These are phyloP conservation scores for Neostapfia colusana DNA, from an alignment of 176 grass and related monocot genomes.

Conservation along the genomic window DNA sequence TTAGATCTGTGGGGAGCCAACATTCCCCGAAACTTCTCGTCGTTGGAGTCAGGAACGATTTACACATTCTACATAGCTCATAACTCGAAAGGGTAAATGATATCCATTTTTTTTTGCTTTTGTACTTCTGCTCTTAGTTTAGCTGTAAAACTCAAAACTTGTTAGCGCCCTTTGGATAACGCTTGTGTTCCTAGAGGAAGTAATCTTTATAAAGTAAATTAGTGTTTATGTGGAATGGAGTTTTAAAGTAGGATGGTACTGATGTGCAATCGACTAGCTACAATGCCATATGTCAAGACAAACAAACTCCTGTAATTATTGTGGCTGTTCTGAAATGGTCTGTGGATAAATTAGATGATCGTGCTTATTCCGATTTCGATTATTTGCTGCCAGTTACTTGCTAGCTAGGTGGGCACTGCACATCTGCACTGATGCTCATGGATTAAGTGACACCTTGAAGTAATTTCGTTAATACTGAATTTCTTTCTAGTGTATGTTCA, in stretches of 20 bases:
- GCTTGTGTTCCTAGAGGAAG: neutral
- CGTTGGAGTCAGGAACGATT: neutral
- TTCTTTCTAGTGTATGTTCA: neutral
- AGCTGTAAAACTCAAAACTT: neutral
- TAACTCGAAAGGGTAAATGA: neutral
- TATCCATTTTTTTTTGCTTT: neutral
- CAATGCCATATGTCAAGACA: neutral
- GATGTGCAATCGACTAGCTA: neutral
- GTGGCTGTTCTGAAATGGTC: neutral
- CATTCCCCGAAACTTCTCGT: neutral
- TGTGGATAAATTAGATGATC: neutral
- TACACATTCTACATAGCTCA: neutral
- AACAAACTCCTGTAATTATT: neutral
- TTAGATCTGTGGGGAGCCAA: constrained; percentile 20
- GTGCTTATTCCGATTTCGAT: neutral
- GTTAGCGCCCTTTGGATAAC: neutral
- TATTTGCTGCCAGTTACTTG: neutral
- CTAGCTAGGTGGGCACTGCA: neutral
- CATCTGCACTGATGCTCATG: neutral
- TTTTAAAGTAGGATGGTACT: neutral
- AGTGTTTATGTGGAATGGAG: neutral
- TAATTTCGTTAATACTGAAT: neutral
- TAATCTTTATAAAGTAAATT: neutral
- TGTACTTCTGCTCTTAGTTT: neutral
- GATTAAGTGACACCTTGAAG: neutral